Percentiles rank a stretch among this genome's conserved stretches.
Evolutionary conservation across 1,139 yeast genomes (phyloP).

Genomic region (Diutina pseudorugosa): DNA sequence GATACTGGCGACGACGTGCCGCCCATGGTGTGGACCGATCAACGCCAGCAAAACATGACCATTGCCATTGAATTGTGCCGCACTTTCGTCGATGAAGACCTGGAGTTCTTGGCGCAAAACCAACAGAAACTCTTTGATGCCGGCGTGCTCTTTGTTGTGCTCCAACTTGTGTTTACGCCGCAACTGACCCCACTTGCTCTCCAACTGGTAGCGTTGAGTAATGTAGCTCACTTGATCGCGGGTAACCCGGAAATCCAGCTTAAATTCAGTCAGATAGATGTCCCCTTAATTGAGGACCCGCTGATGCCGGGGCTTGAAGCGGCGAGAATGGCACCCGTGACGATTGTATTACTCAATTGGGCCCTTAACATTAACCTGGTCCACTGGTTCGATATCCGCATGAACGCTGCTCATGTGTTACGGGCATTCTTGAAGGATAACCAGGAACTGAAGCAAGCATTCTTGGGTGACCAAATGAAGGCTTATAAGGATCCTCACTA

Average conservation of each 20-base stretch:
- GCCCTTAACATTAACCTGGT: slow-evolving; percentile 66
- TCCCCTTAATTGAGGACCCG: slow-evolving; percentile 74
- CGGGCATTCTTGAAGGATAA: slow-evolving; percentile 61
- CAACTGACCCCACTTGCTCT: slow-evolving; percentile 43
- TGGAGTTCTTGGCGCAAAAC: slow-evolving; percentile 46
- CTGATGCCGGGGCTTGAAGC: slow-evolving; percentile 42
- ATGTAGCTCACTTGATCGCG: slow-evolving; percentile 67
- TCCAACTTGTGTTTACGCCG: slow-evolving; percentile 59
- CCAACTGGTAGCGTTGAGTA: slow-evolving; percentile 54
- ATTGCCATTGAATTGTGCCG: slow-evolving; percentile 64
- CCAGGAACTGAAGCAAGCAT: slow-evolving; percentile 44
- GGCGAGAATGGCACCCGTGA: slow-evolving; percentile 43
- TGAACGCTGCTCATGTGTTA: slow-evolving; percentile 55
- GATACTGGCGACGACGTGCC: slow-evolving; percentile 20
- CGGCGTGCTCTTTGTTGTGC: slow-evolving; percentile 52
- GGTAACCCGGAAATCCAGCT: slow-evolving; percentile 53
- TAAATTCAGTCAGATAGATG: slow-evolving; percentile 71
- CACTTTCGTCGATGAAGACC: slow-evolving; percentile 64
- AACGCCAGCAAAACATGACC: slow-evolving; percentile 52
- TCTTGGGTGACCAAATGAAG: slow-evolving; percentile 53
- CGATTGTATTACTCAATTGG: slow-evolving; percentile 74
- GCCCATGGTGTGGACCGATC: slow-evolving; percentile 51
- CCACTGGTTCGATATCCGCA: slow-evolving; percentile 70
- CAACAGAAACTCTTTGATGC: slow-evolving; percentile 52
- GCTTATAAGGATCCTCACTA: slow-evolving; percentile 24